Evolutionary conservation across 805 yeast genomes (phyloP), one percentile per base, ranked within the genome.

Genomic region (Candida loeiensis): DNA sequence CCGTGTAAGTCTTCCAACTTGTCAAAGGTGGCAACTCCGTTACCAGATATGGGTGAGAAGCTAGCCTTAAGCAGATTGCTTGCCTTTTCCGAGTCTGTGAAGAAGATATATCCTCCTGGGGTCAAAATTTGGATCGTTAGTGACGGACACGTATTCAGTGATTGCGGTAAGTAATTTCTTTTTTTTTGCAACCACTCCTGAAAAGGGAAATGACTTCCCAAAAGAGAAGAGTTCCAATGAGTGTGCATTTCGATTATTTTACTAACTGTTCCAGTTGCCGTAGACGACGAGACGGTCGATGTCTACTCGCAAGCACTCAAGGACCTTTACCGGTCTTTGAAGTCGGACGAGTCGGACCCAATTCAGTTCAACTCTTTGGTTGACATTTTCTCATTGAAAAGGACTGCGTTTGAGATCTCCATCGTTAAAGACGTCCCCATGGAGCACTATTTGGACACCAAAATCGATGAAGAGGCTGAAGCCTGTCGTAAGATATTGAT

Each of bases 101-200:
- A 55, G 36, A 40, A 47, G 21, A 42, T 77, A 16, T 78, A 79
- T 55, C 64, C 74, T 1, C 82, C 82, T 1, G 83, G 83, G 1
- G 59, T 77, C 58, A 68, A 71, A 40, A 54, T 77, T 22, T 73
- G 70, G 66, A 76, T 79, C 48, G 81, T 79, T 21, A 74, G 80
- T 52, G 84, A 79, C 49, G 83, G 84, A 0, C 84, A 79, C 50
- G 84, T 79, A 12, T 79, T 79, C 54, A 74, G 80, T 41, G 83
- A 79, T 53, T 78, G 83, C 47, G 52, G 44, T 48, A 39, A 12
- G 45, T 36, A 14, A 20, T 36, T 39, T 29, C 21, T 19, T 29
- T 37, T 37, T 29, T 16, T 25, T 27, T 21, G 30, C 25, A 28
- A 11, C 42, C 37, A 27, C 6, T 31, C n/a, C n/a, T n/a, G n/a